Conservation (phyloP, 75 land plant genomes). For the Selaginella tamariscina region DNA sequence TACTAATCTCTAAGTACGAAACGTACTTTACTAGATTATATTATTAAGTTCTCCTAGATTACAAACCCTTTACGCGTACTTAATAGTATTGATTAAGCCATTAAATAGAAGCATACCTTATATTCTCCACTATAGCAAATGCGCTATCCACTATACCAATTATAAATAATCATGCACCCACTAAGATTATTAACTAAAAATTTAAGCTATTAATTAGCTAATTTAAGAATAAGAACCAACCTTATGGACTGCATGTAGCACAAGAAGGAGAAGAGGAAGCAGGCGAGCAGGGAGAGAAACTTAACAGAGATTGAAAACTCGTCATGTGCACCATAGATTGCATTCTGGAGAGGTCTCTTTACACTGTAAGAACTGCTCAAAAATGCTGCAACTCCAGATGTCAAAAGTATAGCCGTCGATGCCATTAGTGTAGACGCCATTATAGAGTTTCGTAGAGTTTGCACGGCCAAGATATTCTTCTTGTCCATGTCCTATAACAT, state of each 20-base stretch:
- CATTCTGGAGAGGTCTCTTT: conserved; percentile 9
- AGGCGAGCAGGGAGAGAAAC: not conserved
- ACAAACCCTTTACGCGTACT: no score
- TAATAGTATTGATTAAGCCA: no score
- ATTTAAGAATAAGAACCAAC: no score
- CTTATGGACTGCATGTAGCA: conserved; percentile 6
- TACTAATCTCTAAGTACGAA: no score
- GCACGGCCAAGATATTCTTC: conserved; percentile 11
- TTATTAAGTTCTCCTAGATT: no score
- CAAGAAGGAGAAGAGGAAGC: conserved; percentile 9
- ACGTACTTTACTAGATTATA: no score
- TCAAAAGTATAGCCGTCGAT: conserved; percentile 9
- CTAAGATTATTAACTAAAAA: no score
- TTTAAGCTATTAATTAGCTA: no score
- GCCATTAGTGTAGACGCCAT: conserved; percentile 11
- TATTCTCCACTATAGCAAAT: no score
- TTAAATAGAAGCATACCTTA: no score
- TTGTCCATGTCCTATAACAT: conserved; percentile 7
- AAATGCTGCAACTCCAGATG: not conserved
- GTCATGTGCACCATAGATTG: not conserved
- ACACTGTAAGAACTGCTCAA: not conserved
- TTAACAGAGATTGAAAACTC: conserved; percentile 3
- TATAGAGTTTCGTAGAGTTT: conserved; percentile 9
- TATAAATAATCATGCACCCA: no score
- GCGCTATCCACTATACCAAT: no score